Percentiles rank a stretch among this genome's conserved stretches.
These are phyloP conservation scores for Aspergillus ochraceus DNA, from an alignment of 2,329 filamentous ascomycete genomes.

Conservation along the genomic window DNA sequence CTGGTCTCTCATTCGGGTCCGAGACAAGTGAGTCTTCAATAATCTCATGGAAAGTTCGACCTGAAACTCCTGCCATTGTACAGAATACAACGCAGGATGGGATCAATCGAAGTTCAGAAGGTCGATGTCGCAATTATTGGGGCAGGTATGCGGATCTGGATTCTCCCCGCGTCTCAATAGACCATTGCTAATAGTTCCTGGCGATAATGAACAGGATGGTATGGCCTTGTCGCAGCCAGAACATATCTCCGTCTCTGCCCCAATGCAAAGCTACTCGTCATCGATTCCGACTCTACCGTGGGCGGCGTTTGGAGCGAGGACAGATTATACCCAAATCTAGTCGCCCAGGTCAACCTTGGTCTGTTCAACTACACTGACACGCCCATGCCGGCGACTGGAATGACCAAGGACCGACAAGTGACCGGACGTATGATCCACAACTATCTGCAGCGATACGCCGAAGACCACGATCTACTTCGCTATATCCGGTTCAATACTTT, in stretches of 20 bases:
- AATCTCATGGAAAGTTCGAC: too few relatives aligned
- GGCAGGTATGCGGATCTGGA: conserved; percentile 9
- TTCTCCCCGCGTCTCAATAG: too few relatives aligned
- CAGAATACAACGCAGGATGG: too few relatives aligned
- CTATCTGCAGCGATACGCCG: conserved; percentile 1
- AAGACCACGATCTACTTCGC: background rate
- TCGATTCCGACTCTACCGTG: conserved; percentile 16
- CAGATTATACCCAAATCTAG: conserved; percentile 23
- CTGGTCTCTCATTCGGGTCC: too few relatives aligned
- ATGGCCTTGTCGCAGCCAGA: conserved; percentile 19
- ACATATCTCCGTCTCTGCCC: conserved; percentile 22
- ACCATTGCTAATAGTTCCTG: too few relatives aligned
- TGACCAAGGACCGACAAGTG: background rate
- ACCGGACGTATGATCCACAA: background rate
- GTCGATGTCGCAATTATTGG: conserved; percentile 16
- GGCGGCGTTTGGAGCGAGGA: conserved; percentile 23
- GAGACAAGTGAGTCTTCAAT: too few relatives aligned
- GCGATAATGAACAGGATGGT: conserved; percentile 13
- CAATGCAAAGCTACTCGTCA: conserved; percentile 12
- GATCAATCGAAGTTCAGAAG: too few relatives aligned
- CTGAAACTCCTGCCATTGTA: too few relatives aligned
- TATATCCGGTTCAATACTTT: conserved; percentile 1
- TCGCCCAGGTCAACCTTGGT: conserved; percentile 34
- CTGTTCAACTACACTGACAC: conserved; percentile 38
- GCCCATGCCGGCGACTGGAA: conserved; percentile 21